These are phyloP conservation scores for Pestalotiopsis sp. DNA, from an alignment of 2,329 filamentous ascomycete genomes.

Conservation along the genomic window DNA sequence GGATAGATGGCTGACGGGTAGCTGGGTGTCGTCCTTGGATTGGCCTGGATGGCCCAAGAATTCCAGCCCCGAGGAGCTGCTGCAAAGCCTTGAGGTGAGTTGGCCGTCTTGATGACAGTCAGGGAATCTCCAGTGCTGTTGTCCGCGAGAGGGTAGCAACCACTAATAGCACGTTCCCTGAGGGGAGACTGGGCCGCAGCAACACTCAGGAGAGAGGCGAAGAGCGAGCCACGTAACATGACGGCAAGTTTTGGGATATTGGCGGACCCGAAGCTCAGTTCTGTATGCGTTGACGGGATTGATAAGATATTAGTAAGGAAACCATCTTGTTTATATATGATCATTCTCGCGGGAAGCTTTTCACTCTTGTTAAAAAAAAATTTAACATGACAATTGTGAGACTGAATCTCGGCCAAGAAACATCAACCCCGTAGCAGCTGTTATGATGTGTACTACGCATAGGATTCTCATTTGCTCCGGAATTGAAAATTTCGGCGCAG, in stretches of 20 bases:
- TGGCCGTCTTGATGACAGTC: neutral
- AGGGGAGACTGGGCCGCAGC: neutral
- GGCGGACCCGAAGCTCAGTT: neutral
- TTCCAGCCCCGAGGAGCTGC: conserved; percentile 26
- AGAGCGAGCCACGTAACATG: neutral
- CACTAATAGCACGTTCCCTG: neutral
- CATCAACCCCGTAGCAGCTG: no score
- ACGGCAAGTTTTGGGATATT: neutral
- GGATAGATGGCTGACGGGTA: conserved; percentile 10
- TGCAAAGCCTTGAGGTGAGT: conserved; percentile 20
- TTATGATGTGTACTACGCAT: no score
- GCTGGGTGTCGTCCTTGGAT: conserved; percentile 15
- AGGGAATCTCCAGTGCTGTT: neutral
- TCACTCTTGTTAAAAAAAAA: no score
- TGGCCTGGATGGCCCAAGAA: conserved; percentile 26
- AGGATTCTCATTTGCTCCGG: no score
- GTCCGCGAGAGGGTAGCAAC: neutral
- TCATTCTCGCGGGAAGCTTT: no score
- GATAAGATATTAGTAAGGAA: no score
- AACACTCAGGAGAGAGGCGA: neutral
- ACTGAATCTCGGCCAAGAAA: no score
- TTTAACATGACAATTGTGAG: no score
- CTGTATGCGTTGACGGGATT: neutral
- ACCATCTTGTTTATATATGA: no score
- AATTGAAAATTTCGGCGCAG: no score